Percentiles rank a stretch among this genome's conserved stretches.
Conservation (phyloP, 108 stramenopile genomes). For the Skeletonema grethae region DNA sequence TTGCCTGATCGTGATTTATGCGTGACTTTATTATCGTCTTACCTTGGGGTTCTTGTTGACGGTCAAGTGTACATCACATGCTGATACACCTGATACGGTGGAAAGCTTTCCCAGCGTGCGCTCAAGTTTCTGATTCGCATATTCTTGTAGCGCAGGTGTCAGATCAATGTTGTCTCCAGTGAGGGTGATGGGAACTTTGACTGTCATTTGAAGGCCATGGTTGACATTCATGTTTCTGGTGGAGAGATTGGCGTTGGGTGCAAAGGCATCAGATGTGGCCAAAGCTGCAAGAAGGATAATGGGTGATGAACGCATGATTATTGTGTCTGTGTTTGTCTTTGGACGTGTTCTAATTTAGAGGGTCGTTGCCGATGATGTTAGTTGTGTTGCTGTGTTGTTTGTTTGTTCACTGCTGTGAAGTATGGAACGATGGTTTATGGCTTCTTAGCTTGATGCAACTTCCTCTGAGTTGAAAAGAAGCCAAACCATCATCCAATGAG, state of each 20-base stretch:
- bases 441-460: no score
- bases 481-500: background rate
- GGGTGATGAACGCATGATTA: slow-evolving; percentile 27
- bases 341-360: background rate
- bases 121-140: slow-evolving; percentile 79
- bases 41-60: slow-evolving; percentile 90
- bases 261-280: slow-evolving; percentile 36
- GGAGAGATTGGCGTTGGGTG: slow-evolving; percentile 20
- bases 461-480: no score
- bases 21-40: slow-evolving; percentile 12
- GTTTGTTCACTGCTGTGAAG: background rate
- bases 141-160: slow-evolving; percentile 73
- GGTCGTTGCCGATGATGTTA: background rate
- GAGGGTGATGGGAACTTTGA: slow-evolving; percentile 66
- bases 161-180: slow-evolving; percentile 88
- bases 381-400: background rate
- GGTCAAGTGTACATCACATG: slow-evolving; percentile 81
- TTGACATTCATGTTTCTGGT: background rate
- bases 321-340: background rate
- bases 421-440: no score
- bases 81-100: slow-evolving; percentile 55
- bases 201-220: slow-evolving; percentile 45
- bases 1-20: background rate
- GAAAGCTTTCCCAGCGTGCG: slow-evolving; percentile 72
- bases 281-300: slow-evolving; percentile 27